These are phyloP conservation scores for Zostera marina DNA, from an alignment of 116 monocot genomes.

Conservation along the genomic window DNA sequence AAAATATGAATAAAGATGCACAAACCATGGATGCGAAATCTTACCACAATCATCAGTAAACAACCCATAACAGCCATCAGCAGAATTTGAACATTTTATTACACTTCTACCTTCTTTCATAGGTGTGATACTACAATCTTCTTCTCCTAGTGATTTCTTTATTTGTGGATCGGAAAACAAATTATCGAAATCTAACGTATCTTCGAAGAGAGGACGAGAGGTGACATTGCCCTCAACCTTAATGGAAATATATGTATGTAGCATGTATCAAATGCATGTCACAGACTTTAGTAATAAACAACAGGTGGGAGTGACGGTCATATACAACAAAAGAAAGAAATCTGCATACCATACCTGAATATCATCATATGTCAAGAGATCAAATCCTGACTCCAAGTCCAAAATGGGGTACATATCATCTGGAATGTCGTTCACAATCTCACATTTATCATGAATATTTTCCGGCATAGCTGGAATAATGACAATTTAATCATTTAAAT, in stretches of 20 bases:
- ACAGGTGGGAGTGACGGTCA: no score
- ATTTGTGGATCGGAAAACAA: slow-evolving; percentile 15
- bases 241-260: background rate
- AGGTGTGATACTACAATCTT: slow-evolving; percentile 4
- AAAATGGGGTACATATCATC: slow-evolving; percentile 1
- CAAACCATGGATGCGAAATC: background rate
- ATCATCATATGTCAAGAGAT: slow-evolving; percentile 3
- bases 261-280: no score
- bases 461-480: background rate
- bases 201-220: slow-evolving; percentile 2
- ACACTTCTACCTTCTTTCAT: background rate
- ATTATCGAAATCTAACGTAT: slow-evolving; percentile 16
- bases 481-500: no score
- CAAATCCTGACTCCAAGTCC: background rate
- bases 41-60: slow-evolving; percentile 6
- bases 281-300: no score
- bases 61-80: slow-evolving; percentile 4
- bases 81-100: slow-evolving; percentile 7
- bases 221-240: background rate
- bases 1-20: no score
- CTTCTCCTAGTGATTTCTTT: slow-evolving; percentile 8
- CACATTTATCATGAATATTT: background rate
- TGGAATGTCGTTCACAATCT: background rate
- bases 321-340: background rate
- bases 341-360: slow-evolving; percentile 4